Percentiles rank a stretch among this genome's conserved stretches.
phyloP scores from a whole-genome alignment of 2,329 filamentous ascomycete genomes.

The Lecanicillium sp. region DNA sequence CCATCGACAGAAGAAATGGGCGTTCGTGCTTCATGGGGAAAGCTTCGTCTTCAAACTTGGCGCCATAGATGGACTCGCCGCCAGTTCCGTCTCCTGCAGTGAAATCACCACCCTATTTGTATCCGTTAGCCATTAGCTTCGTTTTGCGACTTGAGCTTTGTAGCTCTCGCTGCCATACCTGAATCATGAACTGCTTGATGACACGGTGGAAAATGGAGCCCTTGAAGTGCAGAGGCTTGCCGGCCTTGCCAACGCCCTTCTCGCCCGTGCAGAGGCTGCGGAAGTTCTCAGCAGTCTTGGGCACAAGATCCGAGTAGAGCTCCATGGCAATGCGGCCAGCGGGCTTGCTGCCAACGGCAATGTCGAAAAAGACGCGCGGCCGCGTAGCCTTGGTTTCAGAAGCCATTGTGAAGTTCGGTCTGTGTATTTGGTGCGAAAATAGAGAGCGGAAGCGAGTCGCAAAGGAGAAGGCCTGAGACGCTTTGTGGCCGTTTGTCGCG shows the following conservation, averaged over 20 bases:
- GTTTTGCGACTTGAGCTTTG: neutral
- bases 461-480: no score
- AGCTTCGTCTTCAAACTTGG: slow-evolving; percentile 96
- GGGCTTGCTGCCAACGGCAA: slow-evolving; percentile 66
- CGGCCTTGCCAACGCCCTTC: slow-evolving; percentile 73
- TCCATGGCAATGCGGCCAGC: slow-evolving; percentile 80
- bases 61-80: slow-evolving; percentile 94
- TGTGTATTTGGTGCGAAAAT: no score
- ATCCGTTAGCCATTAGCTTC: neutral
- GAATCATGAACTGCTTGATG: slow-evolving; percentile 97
- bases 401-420: slow-evolving; percentile 24
- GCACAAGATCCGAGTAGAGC: slow-evolving; percentile 68
- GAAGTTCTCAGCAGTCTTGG: slow-evolving; percentile 96
- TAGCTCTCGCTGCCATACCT: slow-evolving; percentile 14
- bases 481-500: no score
- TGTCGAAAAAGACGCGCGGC: slow-evolving; percentile 86
- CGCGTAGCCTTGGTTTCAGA: slow-evolving; percentile 45
- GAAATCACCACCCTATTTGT: slow-evolving; percentile 83
- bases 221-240: slow-evolving; percentile 89
- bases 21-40: slow-evolving; percentile 87
- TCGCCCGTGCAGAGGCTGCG: slow-evolving; percentile 89
- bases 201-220: slow-evolving; percentile 89
- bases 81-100: slow-evolving; percentile 90
- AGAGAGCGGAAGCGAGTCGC: no score
- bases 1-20: slow-evolving; percentile 94